A percentile compares a stretch with the other conserved stretches of the same genome.
Evolutionary conservation across 2,329 filamentous ascomycete species (phyloP).

Genomic region (Clathrospora elynae): DNA sequence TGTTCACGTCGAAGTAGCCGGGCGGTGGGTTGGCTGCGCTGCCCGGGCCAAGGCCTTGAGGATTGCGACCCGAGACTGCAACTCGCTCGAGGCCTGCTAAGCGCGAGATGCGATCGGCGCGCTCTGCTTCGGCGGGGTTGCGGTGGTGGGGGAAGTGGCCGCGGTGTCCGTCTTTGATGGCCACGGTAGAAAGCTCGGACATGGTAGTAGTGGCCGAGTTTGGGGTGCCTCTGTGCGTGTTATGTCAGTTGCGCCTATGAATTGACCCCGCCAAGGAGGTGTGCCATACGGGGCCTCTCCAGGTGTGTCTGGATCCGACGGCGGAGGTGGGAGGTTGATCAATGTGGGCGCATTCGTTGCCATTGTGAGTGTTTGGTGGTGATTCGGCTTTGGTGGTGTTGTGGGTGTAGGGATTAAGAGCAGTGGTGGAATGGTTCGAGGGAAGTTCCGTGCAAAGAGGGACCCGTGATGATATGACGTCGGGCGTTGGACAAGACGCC

Average conservation of each 20-base stretch:
- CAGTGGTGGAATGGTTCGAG: constrained; percentile 8
- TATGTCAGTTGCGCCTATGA: constrained; percentile 21
- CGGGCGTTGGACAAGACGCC: constrained; percentile 6
- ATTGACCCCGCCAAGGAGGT: constrained; percentile 13
- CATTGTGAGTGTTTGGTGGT: constrained; percentile 29
- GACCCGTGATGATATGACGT: constrained; percentile 16
- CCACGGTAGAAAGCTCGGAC: constrained; percentile 87
- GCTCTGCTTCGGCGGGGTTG: constrained; percentile 83
- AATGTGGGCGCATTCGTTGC: constrained; percentile 63
- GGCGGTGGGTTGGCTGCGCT: constrained; percentile 46
- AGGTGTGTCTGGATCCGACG: constrained; percentile 82
- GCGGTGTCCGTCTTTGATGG: constrained; percentile 94
- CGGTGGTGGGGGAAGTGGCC: constrained; percentile 71
- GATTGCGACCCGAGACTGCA: constrained; percentile 69
- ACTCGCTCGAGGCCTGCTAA: constrained; percentile 90
- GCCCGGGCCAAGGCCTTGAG: constrained; percentile 55
- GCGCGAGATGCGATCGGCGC: constrained; percentile 92
- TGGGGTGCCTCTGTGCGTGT: constrained; percentile 73
- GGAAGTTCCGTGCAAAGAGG: constrained; percentile 5
- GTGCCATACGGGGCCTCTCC: constrained; percentile 81
- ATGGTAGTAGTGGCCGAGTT: constrained; percentile 92
- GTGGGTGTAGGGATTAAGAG: constrained; percentile 14
- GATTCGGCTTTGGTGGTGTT: neutral
- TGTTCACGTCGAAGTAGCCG: constrained; percentile 80
- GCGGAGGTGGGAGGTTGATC: constrained; percentile 82